phyloP scores from a whole-genome alignment of 2,329 filamentous ascomycete genomes.

The Nigrograna mackinnonii region DNA sequence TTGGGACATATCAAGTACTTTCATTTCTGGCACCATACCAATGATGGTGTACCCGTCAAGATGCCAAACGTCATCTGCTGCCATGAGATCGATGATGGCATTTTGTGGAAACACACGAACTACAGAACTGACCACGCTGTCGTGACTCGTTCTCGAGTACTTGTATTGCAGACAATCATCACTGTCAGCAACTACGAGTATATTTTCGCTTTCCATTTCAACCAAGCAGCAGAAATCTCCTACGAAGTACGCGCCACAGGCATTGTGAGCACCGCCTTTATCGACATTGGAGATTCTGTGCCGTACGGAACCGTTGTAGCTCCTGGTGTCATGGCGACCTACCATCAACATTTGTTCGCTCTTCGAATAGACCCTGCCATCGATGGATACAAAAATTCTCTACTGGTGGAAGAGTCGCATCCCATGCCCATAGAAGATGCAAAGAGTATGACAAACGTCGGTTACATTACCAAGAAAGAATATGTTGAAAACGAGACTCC shows the following conservation, averaged over 20 bases:
- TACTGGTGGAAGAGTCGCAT: constrained; percentile 29
- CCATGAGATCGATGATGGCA: constrained; percentile 62
- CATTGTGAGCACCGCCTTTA: constrained; percentile 13
- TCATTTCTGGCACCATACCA: constrained; percentile 41
- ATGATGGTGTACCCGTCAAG: constrained; percentile 37
- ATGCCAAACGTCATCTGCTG: constrained; percentile 48
- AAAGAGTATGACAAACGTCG: constrained; percentile 20
- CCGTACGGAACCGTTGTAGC: constrained; percentile 15
- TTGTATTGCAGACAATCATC: not conserved
- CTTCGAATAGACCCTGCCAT: constrained; percentile 8
- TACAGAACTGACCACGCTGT: constrained; percentile 12
- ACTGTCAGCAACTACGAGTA: constrained; percentile 16
- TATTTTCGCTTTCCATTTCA: constrained; percentile 14
- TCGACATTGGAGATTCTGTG: constrained; percentile 17
- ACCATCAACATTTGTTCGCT: constrained; percentile 15
- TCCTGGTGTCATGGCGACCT: constrained; percentile 14
- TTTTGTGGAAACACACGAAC: constrained; percentile 19
- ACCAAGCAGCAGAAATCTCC: constrained; percentile 12
- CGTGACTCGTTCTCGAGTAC: constrained; percentile 9
- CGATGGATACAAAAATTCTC: constrained; percentile 27
- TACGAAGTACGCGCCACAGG: constrained; percentile 17
- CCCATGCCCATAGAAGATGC: constrained; percentile 14
- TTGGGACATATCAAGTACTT: constrained; percentile 50
- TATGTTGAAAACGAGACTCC: constrained; percentile 15
- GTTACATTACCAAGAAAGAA: constrained; percentile 14